Conservation (phyloP, 2,329 filamentous ascomycete genomes). For the Phoma sp. region DNA sequence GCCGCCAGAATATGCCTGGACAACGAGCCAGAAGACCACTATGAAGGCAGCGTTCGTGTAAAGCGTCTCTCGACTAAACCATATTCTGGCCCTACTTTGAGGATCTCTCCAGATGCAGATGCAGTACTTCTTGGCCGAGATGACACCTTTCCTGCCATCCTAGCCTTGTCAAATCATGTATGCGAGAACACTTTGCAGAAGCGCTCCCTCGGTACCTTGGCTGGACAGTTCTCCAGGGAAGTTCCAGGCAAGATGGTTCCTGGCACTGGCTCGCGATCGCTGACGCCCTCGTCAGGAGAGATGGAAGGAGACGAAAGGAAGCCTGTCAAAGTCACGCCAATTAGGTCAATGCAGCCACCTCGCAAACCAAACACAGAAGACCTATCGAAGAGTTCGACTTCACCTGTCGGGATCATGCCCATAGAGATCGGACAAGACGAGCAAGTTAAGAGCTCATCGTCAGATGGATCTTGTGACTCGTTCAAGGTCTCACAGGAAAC, state of each 20-base stretch:
- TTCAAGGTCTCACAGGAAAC: not conserved
- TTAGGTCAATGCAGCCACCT: conserved; percentile 33
- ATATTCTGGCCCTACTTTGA: conserved; percentile 29
- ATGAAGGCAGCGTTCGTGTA: conserved; percentile 17
- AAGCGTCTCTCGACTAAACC: conserved; percentile 28
- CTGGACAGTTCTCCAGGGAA: conserved; percentile 18
- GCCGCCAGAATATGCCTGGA: conserved; percentile 11
- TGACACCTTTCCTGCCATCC: conserved; percentile 15
- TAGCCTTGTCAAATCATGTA: conserved; percentile 6
- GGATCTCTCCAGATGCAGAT: conserved; percentile 36
- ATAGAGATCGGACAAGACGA: not conserved
- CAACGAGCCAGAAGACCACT: conserved; percentile 8
- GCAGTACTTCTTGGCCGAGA: conserved; percentile 24
- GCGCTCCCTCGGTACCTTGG: conserved; percentile 16
- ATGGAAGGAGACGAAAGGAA: not conserved
- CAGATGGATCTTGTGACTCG: not conserved
- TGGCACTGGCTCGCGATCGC: conserved; percentile 10
- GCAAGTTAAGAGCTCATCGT: too few relatives aligned
- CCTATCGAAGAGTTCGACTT: not conserved
- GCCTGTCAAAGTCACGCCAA: conserved; percentile 23
- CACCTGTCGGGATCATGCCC: not conserved
- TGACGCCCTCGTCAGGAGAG: conserved; percentile 11
- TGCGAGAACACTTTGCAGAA: not conserved
- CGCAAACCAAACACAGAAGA: conserved; percentile 15
- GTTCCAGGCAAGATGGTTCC: conserved; percentile 15